Percentiles rank a stretch among this genome's conserved stretches.
Conservation (phyloP, 441 rosid species). For the Mallotus repandus region DNA sequence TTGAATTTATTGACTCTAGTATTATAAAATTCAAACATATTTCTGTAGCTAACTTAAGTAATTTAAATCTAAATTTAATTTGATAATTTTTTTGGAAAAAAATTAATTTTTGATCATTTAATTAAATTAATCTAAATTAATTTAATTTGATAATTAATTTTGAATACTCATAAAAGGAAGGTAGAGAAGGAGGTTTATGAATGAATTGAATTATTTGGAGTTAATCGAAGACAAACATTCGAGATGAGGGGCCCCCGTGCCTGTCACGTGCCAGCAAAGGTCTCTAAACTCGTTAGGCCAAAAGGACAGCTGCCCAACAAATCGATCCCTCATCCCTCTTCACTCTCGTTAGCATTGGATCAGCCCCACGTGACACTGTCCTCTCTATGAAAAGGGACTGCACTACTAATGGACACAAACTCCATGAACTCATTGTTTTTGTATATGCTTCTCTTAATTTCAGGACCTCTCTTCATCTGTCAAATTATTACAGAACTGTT, state of each 20-base stretch:
- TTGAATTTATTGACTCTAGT: too few species aligned
- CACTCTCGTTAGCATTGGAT: not conserved
- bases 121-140: too few species aligned
- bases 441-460: not conserved
- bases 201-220: conserved; percentile 24
- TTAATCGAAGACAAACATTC: conserved; percentile 41
- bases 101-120: too few species aligned
- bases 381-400: not conserved
- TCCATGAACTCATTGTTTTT: not conserved
- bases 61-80: too few species aligned
- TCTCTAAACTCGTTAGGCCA: not conserved
- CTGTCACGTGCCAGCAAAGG: conserved; percentile 28
- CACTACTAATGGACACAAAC: not conserved
- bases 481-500: not conserved
- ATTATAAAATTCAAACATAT: too few species aligned
- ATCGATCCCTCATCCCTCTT: too few species aligned
- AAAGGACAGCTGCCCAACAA: too few species aligned
- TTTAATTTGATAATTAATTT: too few species aligned
- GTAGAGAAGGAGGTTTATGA: not conserved
- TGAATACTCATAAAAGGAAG: not conserved
- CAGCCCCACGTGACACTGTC: conserved; percentile 5
- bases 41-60: too few species aligned
- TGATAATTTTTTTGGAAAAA: too few species aligned
- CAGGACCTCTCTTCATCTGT: not conserved
- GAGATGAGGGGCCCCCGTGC: conserved; percentile 34